phyloP scores from a whole-genome alignment of 164 flowering plant species.

The Brasenia schreberi region DNA sequence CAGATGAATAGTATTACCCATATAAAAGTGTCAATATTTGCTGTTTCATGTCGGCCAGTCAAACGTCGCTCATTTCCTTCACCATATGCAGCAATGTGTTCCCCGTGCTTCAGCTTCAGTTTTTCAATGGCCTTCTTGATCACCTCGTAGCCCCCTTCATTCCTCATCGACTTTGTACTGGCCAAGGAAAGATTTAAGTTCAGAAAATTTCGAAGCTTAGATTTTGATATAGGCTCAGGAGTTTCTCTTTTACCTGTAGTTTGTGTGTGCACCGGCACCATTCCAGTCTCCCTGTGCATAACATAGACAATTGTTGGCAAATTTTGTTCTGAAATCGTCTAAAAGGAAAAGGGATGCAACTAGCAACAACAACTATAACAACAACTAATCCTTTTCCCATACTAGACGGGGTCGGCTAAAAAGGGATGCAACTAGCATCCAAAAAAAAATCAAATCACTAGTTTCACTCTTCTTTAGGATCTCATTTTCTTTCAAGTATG shows the following conservation, averaged over 20 bases:
- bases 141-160: slow-evolving; percentile 56
- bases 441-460: too few relatives aligned
- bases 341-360: neutral
- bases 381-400: too few relatives aligned
- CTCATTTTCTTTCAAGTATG: too few relatives aligned
- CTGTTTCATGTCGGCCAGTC: slow-evolving; percentile 29
- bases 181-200: neutral
- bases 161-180: slow-evolving; percentile 88
- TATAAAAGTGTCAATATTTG: slow-evolving; percentile 21
- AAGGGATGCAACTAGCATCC: neutral
- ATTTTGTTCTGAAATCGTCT: neutral
- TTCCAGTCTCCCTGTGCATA: slow-evolving; percentile 80
- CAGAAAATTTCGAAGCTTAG: neutral
- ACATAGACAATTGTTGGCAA: neutral
- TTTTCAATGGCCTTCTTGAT: slow-evolving; percentile 82
- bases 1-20: slow-evolving; percentile 14
- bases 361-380: too few relatives aligned
- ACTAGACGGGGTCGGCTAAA: too few relatives aligned
- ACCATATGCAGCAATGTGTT: slow-evolving; percentile 78
- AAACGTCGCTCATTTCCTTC: slow-evolving; percentile 28
- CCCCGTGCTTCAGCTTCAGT: slow-evolving; percentile 63
- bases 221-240: neutral
- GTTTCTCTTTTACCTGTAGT: slow-evolving; percentile 54
- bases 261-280: slow-evolving; percentile 93
- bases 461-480: too few relatives aligned